Percentiles rank a stretch among this genome's conserved stretches.
Evolutionary conservation across 2,329 filamentous ascomycete genomes (phyloP).

Genomic region (Dendryphion nanum): DNA sequence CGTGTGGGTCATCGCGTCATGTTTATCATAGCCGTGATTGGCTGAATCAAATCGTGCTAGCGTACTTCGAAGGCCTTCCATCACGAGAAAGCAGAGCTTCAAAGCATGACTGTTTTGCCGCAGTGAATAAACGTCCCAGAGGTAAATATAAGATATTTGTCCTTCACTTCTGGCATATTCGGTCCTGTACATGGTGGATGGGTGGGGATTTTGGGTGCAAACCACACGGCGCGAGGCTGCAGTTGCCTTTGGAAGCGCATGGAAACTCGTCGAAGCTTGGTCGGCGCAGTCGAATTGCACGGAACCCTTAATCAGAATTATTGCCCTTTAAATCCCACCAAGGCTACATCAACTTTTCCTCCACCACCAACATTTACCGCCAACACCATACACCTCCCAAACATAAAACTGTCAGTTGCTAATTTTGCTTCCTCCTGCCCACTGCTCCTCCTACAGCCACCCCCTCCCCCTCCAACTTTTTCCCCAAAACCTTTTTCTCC

Average conservation of each 20-base stretch:
- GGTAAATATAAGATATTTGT: too few relatives aligned
- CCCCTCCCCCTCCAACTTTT: too few relatives aligned
- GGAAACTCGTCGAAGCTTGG: constrained; percentile 36
- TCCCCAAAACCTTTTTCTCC: constrained; percentile 22
- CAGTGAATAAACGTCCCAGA: too few relatives aligned
- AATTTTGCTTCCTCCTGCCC: neutral
- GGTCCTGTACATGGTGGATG: too few relatives aligned
- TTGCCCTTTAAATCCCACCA: neutral
- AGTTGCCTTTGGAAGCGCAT: constrained; percentile 30
- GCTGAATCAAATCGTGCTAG: constrained; percentile 1
- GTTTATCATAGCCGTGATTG: constrained; percentile 1
- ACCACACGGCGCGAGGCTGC: constrained; percentile 22
- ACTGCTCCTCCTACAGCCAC: neutral
- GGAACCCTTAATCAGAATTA: too few relatives aligned
- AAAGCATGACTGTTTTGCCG: too few relatives aligned
- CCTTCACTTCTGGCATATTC: too few relatives aligned
- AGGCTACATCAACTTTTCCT: neutral
- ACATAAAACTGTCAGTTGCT: neutral
- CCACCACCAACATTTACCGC: too few relatives aligned
- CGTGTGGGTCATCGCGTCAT: too few relatives aligned
- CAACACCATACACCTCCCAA: too few relatives aligned
- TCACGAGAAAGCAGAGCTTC: too few relatives aligned
- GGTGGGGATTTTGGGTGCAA: too few relatives aligned
- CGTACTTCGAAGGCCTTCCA: constrained; percentile 2
- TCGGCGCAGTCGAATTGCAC: constrained; percentile 34